A percentile compares a stretch with the other conserved stretches of the same genome.
Evolutionary conservation across 352 stramenopile species (phyloP).

Genomic region (Pythium phragmitis): DNA sequence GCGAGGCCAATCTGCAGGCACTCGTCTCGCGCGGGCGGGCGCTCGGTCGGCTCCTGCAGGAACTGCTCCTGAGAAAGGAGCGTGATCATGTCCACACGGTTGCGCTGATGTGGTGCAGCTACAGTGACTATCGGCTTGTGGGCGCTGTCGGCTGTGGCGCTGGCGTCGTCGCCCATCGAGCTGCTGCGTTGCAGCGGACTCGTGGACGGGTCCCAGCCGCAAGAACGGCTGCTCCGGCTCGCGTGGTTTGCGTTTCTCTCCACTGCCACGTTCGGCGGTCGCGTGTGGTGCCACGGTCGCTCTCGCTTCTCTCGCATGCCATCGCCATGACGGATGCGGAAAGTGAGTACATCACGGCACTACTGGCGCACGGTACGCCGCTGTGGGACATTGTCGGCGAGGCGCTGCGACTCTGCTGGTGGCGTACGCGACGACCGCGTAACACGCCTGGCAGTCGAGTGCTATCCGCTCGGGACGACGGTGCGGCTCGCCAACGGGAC

Average conservation of each 20-base stretch:
- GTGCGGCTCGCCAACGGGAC: not conserved
- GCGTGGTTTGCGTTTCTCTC: slow-evolving; percentile 3
- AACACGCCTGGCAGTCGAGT: not conserved
- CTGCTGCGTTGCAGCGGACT: not conserved
- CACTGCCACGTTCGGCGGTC: not conserved
- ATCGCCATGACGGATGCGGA: not conserved
- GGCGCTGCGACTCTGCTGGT: not conserved
- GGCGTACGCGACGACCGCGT: not conserved
- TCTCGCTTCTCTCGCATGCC: too few relatives aligned
- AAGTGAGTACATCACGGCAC: not conserved
- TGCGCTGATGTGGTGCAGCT: not conserved
- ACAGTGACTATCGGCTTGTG: slow-evolving; percentile 5
- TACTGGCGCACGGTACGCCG: not conserved
- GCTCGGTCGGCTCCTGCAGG: not conserved
- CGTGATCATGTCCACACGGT: not conserved
- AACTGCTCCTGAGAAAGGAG: not conserved
- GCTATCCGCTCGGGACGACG: not conserved
- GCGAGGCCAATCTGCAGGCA: not conserved
- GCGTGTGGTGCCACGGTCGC: not conserved
- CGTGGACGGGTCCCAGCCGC: not conserved
- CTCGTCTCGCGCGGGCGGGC: not conserved
- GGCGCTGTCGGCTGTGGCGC: not conserved
- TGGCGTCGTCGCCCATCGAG: not conserved
- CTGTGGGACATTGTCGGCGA: not conserved
- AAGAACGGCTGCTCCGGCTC: not conserved